These are phyloP conservation scores for Pythium dissimile DNA, from an alignment of 352 stramenopile species.

Conservation along the genomic window DNA sequence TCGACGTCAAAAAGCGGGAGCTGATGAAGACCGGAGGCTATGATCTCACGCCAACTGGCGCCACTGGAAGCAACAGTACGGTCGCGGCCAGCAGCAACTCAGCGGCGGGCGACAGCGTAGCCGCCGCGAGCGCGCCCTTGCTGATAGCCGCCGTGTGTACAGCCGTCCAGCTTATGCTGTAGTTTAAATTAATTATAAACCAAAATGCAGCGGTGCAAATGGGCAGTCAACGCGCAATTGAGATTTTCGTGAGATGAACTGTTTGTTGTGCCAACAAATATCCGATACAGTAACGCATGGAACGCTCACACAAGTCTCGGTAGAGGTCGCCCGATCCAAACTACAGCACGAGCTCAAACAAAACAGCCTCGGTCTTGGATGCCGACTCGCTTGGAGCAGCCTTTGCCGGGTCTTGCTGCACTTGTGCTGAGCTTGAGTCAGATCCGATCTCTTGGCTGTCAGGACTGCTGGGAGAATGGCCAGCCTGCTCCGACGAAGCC, in stretches of 20 bases:
- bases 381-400: background rate
- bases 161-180: conserved; percentile 8
- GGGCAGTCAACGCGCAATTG: no score
- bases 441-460: background rate
- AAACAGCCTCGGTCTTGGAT: conserved; percentile 28
- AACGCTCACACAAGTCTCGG: no score
- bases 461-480: background rate
- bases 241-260: background rate
- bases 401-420: background rate
- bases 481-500: background rate
- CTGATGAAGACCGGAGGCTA: conserved; percentile 26
- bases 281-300: background rate
- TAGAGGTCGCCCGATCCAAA: conserved; percentile 3
- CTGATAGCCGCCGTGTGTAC: conserved; percentile 4
- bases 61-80: background rate
- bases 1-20: conserved; percentile 45
- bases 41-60: conserved; percentile 3
- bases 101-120: background rate
- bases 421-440: background rate
- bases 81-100: conserved; percentile 1
- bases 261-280: background rate
- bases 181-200: conserved; percentile 7
- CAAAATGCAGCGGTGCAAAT: background rate
- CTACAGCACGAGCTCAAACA: conserved; percentile 72
- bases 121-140: background rate